Evolutionary conservation across 306 rosid species (phyloP).

Genomic region (Malus domestica): ASM211411v1 NC_041800.1:22297733-22298232

Average conservation of each 20-base stretch:
- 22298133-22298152: conserved; percentile 93
- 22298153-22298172: conserved; percentile 65
- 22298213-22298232: conserved; percentile 93
- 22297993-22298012: conserved; percentile 76
- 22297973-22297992: conserved; percentile 84
- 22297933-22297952: conserved; percentile 51
- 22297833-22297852: neutral
- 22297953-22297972: conserved; percentile 85
- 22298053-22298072: conserved; percentile 22
- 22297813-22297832: conserved; percentile 10
- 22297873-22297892: conserved; percentile 17
- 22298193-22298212: conserved; percentile 99
- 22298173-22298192: conserved; percentile 90
- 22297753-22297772: conserved; percentile 85
- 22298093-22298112: conserved; percentile 9
- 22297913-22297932: conserved; percentile 55
- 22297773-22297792: conserved; percentile 94
- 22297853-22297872: neutral
- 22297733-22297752: conserved; percentile 70
- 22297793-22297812: conserved; percentile 63
- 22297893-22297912: conserved; percentile 55
- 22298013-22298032: conserved; percentile 63
- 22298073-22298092: conserved; percentile 4
- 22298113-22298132: conserved; percentile 38
- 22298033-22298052: neutral